A percentile compares a stretch with the other conserved stretches of the same genome.
phyloP scores from a whole-genome alignment of 2,329 filamentous ascomycete species.

The Eutypa lata region DNA sequence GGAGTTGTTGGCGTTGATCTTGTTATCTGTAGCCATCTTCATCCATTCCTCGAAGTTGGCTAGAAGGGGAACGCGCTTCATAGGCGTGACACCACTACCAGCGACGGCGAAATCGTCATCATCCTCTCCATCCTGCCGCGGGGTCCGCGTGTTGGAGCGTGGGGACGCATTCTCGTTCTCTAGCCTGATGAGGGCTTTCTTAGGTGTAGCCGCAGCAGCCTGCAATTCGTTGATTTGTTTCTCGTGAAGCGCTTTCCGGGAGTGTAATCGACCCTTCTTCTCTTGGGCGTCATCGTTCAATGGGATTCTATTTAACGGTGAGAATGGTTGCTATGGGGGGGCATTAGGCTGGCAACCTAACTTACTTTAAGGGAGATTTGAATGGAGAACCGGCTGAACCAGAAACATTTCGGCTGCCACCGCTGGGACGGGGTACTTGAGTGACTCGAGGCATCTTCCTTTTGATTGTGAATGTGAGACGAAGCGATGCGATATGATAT shows the following conservation, averaged over 20 bases:
- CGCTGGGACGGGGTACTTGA: constrained; percentile 49
- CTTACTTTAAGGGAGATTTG: constrained; percentile 57
- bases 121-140: constrained; percentile 38
- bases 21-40: constrained; percentile 99
- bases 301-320: constrained; percentile 63
- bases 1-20: constrained; percentile 96
- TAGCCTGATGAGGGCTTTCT: constrained; percentile 59
- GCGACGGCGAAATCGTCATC: constrained; percentile 63
- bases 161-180: constrained; percentile 56
- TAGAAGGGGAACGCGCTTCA: constrained; percentile 92
- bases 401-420: constrained; percentile 43
- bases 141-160: constrained; percentile 55
- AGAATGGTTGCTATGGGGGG: constrained; percentile 12
- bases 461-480: constrained; percentile 5
- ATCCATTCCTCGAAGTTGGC: constrained; percentile 99
- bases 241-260: constrained; percentile 83
- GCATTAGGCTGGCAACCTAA: constrained; percentile 9
- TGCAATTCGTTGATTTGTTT: constrained; percentile 90
- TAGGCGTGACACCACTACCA: constrained; percentile 80
- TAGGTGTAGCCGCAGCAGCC: constrained; percentile 67
- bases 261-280: constrained; percentile 83
- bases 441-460: constrained; percentile 57
- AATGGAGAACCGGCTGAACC: constrained; percentile 51
- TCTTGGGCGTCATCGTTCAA: constrained; percentile 94
- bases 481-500: not conserved